Conservation (phyloP, 202 grass and related monocot species). For the Carex sylvatica region DNA sequence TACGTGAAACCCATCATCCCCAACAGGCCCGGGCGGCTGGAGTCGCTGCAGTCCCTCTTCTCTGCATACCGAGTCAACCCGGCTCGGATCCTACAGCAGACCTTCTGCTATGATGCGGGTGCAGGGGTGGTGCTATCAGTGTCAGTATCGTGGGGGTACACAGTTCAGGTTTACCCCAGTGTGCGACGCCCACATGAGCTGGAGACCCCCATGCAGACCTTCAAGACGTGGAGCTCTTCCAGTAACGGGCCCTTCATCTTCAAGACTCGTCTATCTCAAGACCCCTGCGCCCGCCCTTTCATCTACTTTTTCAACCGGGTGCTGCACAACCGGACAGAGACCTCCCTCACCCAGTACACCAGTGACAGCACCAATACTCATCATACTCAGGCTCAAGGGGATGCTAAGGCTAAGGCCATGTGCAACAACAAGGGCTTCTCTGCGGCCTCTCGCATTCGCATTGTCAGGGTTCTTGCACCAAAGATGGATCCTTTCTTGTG, state of each 20-base stretch:
- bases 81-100: slow-evolving; percentile 60
- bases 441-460: slow-evolving; percentile 4
- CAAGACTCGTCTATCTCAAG: not conserved
- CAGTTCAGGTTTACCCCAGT: slow-evolving; percentile 35
- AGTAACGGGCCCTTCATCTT: slow-evolving; percentile 37
- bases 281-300: not conserved
- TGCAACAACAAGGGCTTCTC: slow-evolving; percentile 6
- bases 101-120: slow-evolving; percentile 68
- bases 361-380: not conserved
- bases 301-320: slow-evolving; percentile 19
- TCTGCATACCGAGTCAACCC: slow-evolving; percentile 46
- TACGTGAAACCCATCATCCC: slow-evolving; percentile 58
- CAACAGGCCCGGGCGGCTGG: slow-evolving; percentile 25
- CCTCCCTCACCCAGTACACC: slow-evolving; percentile 25
- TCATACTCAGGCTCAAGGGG: not conserved
- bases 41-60: slow-evolving; percentile 39
- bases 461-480: slow-evolving; percentile 31
- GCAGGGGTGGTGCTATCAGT: slow-evolving; percentile 14
- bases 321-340: not conserved
- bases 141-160: slow-evolving; percentile 46
- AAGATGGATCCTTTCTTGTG: slow-evolving; percentile 31
- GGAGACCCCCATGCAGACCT: slow-evolving; percentile 32
- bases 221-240: slow-evolving; percentile 35
- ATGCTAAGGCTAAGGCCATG: no score
- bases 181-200: slow-evolving; percentile 1